Conservation (phyloP, 225 moss, liverwort and hornwort genomes). For the Marchantia paleacea region DNA sequence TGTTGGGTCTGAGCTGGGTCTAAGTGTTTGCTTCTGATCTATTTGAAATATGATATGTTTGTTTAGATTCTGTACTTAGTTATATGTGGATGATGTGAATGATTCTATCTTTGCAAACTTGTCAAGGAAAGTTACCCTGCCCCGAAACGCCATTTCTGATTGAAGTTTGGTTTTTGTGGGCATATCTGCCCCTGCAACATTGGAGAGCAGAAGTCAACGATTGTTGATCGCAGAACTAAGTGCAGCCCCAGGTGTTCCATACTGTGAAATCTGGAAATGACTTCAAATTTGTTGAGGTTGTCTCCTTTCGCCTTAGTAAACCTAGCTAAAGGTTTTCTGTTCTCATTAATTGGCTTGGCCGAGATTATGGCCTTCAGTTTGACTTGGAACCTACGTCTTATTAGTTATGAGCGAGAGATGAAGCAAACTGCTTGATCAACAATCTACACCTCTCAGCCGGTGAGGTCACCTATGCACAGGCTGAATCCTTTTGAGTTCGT, state of each 20-base stretch:
- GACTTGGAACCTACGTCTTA: background rate
- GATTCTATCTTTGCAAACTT: background rate
- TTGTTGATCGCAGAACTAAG: slow-evolving; percentile 28
- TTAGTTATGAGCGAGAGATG: slow-evolving; percentile 8
- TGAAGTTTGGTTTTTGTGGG: slow-evolving; percentile 30
- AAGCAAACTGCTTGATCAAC: slow-evolving; percentile 8
- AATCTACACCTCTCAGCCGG: background rate
- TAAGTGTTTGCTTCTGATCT: no score
- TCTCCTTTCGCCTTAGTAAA: slow-evolving; percentile 25
- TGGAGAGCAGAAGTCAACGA: slow-evolving; percentile 29
- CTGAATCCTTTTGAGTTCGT: background rate
- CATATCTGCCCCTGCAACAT: slow-evolving; percentile 27
- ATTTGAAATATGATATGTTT: background rate
- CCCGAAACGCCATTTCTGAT: slow-evolving; percentile 25
- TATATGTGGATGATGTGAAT: background rate
- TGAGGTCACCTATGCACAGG: background rate
- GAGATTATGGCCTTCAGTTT: slow-evolving; percentile 3
- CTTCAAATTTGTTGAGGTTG: slow-evolving; percentile 28
- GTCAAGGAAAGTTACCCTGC: background rate
- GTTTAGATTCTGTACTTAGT: background rate
- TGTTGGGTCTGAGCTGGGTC: no score
- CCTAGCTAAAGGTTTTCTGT: background rate
- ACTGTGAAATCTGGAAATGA: slow-evolving; percentile 29
- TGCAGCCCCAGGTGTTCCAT: slow-evolving; percentile 36
- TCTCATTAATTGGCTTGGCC: slow-evolving; percentile 10